Percentiles rank a stretch among this genome's conserved stretches.
These are phyloP conservation scores for Aspergillus versicolor DNA, from an alignment of 2,329 filamentous ascomycete genomes.

Conservation along the genomic window DNA sequence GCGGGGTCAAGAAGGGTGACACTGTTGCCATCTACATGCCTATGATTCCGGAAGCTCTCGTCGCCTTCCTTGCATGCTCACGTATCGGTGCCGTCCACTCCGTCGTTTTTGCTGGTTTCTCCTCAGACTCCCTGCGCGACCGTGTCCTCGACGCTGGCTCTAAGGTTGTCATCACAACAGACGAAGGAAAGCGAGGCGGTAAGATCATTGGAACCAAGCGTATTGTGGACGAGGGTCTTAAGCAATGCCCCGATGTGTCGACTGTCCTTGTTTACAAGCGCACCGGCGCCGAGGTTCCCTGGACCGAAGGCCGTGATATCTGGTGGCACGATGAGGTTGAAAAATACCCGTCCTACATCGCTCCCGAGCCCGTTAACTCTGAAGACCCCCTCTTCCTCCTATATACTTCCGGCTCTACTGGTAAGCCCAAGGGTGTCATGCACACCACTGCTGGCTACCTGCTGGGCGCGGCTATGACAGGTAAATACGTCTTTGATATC, in stretches of 20 bases:
- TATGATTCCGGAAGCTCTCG: constrained; percentile 95
- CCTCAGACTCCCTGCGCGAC: constrained; percentile 90
- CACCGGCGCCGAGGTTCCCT: constrained; percentile 88
- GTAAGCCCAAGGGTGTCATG: constrained; percentile 98
- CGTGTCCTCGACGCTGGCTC: constrained; percentile 87
- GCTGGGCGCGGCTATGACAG: constrained; percentile 87
- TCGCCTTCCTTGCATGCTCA: constrained; percentile 85
- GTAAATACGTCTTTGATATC: constrained; percentile 99
- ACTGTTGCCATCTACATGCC: constrained; percentile 96
- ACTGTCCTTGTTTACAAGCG: constrained; percentile 91
- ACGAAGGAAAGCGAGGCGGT: constrained; percentile 96
- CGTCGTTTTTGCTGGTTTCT: constrained; percentile 97
- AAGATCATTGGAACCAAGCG: constrained; percentile 98
- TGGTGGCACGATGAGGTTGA: constrained; percentile 99
- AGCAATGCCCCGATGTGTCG: constrained; percentile 86
- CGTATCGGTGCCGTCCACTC: constrained; percentile 96
- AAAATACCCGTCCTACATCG: constrained; percentile 91
- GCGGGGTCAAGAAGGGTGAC: constrained; percentile 96
- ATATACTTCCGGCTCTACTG: constrained; percentile 96
- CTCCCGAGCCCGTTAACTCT: constrained; percentile 83
- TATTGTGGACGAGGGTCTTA: constrained; percentile 96
- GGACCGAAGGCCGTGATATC: constrained; percentile 81
- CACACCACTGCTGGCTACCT: constrained; percentile 95
- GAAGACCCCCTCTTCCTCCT: constrained; percentile 97
- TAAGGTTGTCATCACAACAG: constrained; percentile 93